Conservation (phyloP, 106 monocot species). For the Dendrobium officinale region DNA sequence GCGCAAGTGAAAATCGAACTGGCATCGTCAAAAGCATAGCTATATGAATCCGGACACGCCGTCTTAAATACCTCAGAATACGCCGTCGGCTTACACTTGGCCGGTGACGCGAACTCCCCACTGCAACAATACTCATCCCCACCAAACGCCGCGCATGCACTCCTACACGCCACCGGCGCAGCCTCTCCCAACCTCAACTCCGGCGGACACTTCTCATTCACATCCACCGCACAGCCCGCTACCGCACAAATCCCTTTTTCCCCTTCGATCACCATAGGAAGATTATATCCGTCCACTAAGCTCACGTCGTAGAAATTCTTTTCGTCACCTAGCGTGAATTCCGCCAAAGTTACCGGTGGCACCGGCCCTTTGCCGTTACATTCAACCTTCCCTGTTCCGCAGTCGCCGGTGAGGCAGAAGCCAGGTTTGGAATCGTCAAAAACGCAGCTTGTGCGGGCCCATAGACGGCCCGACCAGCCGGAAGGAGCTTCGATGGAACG, state of each 20-base stretch:
- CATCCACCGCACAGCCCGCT: conserved; percentile 32
- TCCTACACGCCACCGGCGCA: conserved; percentile 21
- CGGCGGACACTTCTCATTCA: conserved; percentile 37
- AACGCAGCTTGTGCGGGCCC: conserved; percentile 17
- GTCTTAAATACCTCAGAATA: conserved; percentile 17
- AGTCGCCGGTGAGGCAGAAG: conserved; percentile 11
- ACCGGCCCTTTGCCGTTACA: conserved; percentile 3
- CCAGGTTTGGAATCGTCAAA: background rate
- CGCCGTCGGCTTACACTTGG: conserved; percentile 13
- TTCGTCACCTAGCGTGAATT: conserved; percentile 11
- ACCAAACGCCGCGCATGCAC: conserved; percentile 34
- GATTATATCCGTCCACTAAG: conserved; percentile 15
- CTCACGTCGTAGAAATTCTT: conserved; percentile 19
- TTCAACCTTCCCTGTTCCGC: conserved; percentile 2
- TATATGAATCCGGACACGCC: conserved; percentile 19
- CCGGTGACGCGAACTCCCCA: conserved; percentile 13
- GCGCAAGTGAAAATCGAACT: conserved; percentile 20
- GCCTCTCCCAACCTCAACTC: conserved; percentile 35
- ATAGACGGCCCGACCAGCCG: conserved; percentile 13
- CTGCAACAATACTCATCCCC: conserved; percentile 32
- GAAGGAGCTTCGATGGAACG: background rate
- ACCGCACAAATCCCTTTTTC: conserved; percentile 8
- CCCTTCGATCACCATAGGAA: conserved; percentile 12
- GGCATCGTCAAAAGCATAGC: conserved; percentile 19
- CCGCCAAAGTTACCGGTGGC: conserved; percentile 14